Evolutionary conservation across 306 rosid species (phyloP).

Genomic region (Ceratonia siliqua): DNA sequence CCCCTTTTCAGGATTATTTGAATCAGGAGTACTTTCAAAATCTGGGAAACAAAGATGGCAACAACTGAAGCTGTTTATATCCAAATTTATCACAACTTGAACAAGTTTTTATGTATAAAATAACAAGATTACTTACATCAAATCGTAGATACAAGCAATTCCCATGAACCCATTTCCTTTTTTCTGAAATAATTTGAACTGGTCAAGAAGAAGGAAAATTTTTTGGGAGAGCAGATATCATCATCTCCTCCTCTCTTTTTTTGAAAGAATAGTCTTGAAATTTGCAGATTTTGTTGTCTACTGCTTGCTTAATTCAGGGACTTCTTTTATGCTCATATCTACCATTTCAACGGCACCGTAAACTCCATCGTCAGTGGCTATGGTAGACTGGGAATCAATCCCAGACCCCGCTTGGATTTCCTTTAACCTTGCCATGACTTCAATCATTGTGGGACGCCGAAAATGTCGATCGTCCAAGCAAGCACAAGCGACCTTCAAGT

Average conservation of each 20-base stretch:
- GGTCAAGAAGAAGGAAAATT: conserved; percentile 33
- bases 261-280: conserved; percentile 35
- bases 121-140: conserved; percentile 63
- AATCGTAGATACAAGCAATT: conserved; percentile 49
- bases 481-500: conserved; percentile 61
- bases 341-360: conserved; percentile 65
- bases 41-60: conserved; percentile 9
- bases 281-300: conserved; percentile 22
- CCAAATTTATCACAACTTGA: conserved; percentile 51
- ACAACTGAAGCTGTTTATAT: conserved; percentile 54
- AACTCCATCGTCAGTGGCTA: conserved; percentile 61
- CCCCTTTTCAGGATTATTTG: conserved; percentile 27
- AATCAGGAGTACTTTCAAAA: no score
- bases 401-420: conserved; percentile 93
- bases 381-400: conserved; percentile 80
- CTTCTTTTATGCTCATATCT: conserved; percentile 69
- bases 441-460: conserved; percentile 70
- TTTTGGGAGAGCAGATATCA: conserved; percentile 30
- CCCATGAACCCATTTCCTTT: conserved; percentile 16
- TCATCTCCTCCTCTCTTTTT: conserved; percentile 36
- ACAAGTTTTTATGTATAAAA: conserved; percentile 49
- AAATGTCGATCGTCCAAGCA: conserved; percentile 63
- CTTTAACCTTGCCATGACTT: conserved; percentile 79
- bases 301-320: conserved; percentile 55
- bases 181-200: conserved; percentile 3